A percentile compares a stretch with the other conserved stretches of the same genome.
Conservation (phyloP, 345 rosid genomes). For the Salix udensis region DNA sequence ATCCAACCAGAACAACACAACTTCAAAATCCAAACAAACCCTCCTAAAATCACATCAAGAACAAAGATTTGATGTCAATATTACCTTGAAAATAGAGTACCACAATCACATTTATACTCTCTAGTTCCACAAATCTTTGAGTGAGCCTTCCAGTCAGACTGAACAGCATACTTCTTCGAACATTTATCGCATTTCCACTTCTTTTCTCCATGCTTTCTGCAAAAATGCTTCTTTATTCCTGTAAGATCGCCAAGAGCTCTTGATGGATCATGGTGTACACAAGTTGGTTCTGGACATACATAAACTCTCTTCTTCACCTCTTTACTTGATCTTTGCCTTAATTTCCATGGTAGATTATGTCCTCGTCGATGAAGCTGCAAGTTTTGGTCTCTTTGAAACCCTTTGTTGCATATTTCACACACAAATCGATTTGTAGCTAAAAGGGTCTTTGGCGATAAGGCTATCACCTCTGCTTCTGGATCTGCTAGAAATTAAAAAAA, state of each 20-base stretch:
- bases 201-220: conserved; percentile 95
- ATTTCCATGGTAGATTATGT: conserved; percentile 92
- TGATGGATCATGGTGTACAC: conserved; percentile 88
- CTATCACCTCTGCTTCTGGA: conserved; percentile 96
- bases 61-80: not conserved
- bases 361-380: conserved; percentile 94
- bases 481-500: conserved; percentile 37
- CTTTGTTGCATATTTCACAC: conserved; percentile 94
- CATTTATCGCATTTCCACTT: conserved; percentile 97
- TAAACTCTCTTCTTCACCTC: conserved; percentile 92
- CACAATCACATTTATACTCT: conserved; percentile 93
- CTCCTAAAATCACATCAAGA: conserved; percentile 4
- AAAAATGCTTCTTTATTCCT: conserved; percentile 95
- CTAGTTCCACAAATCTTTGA: conserved; percentile 88
- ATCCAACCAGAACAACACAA: not conserved
- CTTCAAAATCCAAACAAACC: not conserved
- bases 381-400: conserved; percentile 95
- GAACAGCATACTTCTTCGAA: conserved; percentile 90
- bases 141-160: conserved; percentile 98
- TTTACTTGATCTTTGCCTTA: conserved; percentile 77
- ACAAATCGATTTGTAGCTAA: conserved; percentile 88
- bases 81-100: conserved; percentile 88
- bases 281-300: conserved; percentile 72
- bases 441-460: conserved; percentile 80
- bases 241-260: conserved; percentile 95